Evolutionary conservation across 2,329 filamentous ascomycete species (phyloP).

Genomic region (Chrysoporthe deuterocubensis): DNA sequence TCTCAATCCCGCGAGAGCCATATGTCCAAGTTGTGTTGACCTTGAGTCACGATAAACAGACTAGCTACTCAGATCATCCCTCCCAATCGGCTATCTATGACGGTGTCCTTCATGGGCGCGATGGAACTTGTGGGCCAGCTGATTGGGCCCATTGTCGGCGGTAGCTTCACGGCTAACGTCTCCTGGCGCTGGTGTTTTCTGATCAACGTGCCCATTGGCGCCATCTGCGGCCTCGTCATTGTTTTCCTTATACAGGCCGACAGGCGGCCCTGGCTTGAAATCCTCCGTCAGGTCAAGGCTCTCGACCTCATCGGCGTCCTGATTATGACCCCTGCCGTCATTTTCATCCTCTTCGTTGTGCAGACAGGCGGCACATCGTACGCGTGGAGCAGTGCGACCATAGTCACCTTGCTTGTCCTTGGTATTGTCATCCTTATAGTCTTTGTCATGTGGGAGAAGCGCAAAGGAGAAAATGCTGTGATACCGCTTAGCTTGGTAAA

Average conservation of each 20-base stretch:
- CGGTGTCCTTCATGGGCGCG: no score
- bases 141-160: slow-evolving; percentile 51
- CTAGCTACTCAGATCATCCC: no score
- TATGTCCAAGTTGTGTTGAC: no score
- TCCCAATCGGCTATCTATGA: no score
- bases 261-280: no score
- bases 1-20: no score
- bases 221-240: slow-evolving; percentile 40
- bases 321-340: slow-evolving; percentile 36
- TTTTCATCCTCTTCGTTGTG: slow-evolving; percentile 49
- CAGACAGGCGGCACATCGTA: slow-evolving; percentile 45
- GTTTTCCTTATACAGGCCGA: slow-evolving; percentile 37
- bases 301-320: slow-evolving; percentile 28
- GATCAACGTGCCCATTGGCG: slow-evolving; percentile 51
- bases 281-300: slow-evolving; percentile 30
- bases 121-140: no score
- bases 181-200: slow-evolving; percentile 54
- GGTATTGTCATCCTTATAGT: slow-evolving; percentile 38
- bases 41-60: no score
- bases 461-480: background rate
- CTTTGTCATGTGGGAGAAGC: background rate
- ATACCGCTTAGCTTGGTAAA: no score
- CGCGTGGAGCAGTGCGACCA: slow-evolving; percentile 32
- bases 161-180: slow-evolving; percentile 43
- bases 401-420: slow-evolving; percentile 43